Conservation (phyloP, 306 rosid genomes). For the Prunus fruticosa region DNA sequence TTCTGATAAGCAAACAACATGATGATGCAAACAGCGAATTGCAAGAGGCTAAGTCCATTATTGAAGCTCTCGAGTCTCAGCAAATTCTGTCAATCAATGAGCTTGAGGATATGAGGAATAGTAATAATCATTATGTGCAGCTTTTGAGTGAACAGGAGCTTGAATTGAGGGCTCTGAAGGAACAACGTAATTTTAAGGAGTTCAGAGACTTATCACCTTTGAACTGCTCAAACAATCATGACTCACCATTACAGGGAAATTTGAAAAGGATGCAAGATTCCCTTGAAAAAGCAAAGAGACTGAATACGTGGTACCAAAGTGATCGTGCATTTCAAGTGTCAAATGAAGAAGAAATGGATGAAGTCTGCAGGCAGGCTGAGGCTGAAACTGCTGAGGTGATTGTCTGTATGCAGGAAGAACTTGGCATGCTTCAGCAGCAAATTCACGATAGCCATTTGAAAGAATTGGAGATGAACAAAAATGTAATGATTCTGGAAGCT, state of each 20-base stretch:
- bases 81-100: conserved; percentile 70
- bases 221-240: conserved; percentile 32
- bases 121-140: conserved; percentile 40
- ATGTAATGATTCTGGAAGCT: conserved; percentile 45
- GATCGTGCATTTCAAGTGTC: conserved; percentile 76
- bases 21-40: conserved; percentile 51
- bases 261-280: conserved; percentile 82
- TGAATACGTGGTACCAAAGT: conserved; percentile 67
- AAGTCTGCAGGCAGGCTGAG: conserved; percentile 75
- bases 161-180: conserved; percentile 63
- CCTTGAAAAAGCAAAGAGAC: conserved; percentile 83
- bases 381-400: conserved; percentile 96
- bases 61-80: conserved; percentile 81
- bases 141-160: conserved; percentile 56
- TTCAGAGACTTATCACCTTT: conserved; percentile 38
- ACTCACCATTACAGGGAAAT: conserved; percentile 50
- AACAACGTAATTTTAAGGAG: conserved; percentile 46
- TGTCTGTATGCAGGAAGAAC: conserved; percentile 95
- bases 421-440: conserved; percentile 65
- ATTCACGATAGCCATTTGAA: conserved; percentile 58
- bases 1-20: conserved; percentile 38
- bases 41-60: conserved; percentile 58
- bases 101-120: conserved; percentile 65
- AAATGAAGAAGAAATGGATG: conserved; percentile 86
- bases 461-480: conserved; percentile 68